These are phyloP conservation scores for Teratosphaeria nubilosa DNA, from an alignment of 2,329 filamentous ascomycete genomes.

Conservation along the genomic window DNA sequence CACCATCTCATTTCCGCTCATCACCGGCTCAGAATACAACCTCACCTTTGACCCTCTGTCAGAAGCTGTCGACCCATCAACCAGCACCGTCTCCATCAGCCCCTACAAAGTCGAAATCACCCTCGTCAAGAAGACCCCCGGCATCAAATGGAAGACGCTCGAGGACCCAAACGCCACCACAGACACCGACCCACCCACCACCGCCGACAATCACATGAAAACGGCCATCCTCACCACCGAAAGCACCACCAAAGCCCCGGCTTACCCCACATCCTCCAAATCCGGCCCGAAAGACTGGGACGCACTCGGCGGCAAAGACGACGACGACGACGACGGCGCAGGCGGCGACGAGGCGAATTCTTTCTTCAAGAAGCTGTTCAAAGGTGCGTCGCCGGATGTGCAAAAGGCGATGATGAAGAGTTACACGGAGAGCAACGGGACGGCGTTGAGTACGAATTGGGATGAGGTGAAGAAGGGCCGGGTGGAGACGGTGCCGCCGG, in stretches of 20 bases:
- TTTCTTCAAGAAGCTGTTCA: slow-evolving; percentile 89
- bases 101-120: slow-evolving; percentile 71
- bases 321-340: slow-evolving; percentile 45
- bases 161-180: slow-evolving; percentile 32
- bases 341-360: slow-evolving; percentile 56
- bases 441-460: slow-evolving; percentile 88
- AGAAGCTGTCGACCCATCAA: slow-evolving; percentile 50
- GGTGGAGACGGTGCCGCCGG: slow-evolving; percentile 64
- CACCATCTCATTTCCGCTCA: slow-evolving; percentile 49
- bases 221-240: slow-evolving; percentile 11
- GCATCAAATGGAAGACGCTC: slow-evolving; percentile 57
- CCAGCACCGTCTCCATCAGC: slow-evolving; percentile 55
- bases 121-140: slow-evolving; percentile 55
- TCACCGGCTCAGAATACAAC: slow-evolving; percentile 45
- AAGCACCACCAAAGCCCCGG: slow-evolving; percentile 33
- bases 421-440: slow-evolving; percentile 88
- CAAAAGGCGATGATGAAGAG: slow-evolving; percentile 96
- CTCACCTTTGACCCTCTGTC: slow-evolving; percentile 59
- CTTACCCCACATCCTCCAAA: slow-evolving; percentile 80
- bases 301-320: slow-evolving; percentile 17
- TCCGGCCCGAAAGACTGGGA: slow-evolving; percentile 89
- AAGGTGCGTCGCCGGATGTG: slow-evolving; percentile 64
- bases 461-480: slow-evolving; percentile 60
- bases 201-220: slow-evolving; percentile 7
- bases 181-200: neutral